Evolutionary conservation across 2,329 filamentous ascomycete species (phyloP).

Genomic region (Paecilomyces sp.): DNA sequence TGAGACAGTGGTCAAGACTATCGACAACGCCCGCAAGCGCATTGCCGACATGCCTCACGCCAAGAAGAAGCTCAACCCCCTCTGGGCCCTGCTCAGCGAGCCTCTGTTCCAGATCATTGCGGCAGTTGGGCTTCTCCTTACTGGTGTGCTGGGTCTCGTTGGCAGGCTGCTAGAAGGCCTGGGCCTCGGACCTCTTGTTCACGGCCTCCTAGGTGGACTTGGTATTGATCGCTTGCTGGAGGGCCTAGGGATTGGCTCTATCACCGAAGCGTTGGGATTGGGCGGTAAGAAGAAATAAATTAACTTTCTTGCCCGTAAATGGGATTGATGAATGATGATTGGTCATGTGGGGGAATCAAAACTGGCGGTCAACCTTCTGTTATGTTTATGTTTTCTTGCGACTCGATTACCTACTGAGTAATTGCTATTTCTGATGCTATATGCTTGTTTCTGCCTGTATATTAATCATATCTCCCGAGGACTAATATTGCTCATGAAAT

Average conservation of each 20-base stretch:
- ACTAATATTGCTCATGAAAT: too few species aligned
- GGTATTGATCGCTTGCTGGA: slow-evolving; percentile 52
- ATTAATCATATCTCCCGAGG: too few species aligned
- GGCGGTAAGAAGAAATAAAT: slow-evolving; percentile 45
- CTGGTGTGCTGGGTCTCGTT: slow-evolving; percentile 76
- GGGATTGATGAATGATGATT: background rate
- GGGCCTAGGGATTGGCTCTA: slow-evolving; percentile 44
- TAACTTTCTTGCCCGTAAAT: background rate
- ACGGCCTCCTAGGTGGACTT: slow-evolving; percentile 66
- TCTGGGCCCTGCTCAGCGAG: slow-evolving; percentile 68
- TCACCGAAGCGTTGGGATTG: slow-evolving; percentile 32
- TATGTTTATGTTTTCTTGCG: too few species aligned
- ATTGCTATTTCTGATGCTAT: too few species aligned
- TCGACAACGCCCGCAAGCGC: slow-evolving; percentile 82
- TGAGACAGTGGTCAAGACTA: slow-evolving; percentile 69
- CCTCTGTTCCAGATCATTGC: slow-evolving; percentile 89
- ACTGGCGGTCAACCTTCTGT: too few species aligned
- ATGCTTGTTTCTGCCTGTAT: too few species aligned
- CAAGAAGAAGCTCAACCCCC: slow-evolving; percentile 88
- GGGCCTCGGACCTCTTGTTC: slow-evolving; percentile 73
- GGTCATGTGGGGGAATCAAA: background rate
- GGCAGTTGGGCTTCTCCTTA: slow-evolving; percentile 74
- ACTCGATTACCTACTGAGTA: too few species aligned
- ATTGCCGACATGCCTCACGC: slow-evolving; percentile 88
- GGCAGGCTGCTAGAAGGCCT: slow-evolving; percentile 73